Evolutionary conservation across 129 eudicot species (phyloP).

Genomic region (Lactuca sativa): DNA sequence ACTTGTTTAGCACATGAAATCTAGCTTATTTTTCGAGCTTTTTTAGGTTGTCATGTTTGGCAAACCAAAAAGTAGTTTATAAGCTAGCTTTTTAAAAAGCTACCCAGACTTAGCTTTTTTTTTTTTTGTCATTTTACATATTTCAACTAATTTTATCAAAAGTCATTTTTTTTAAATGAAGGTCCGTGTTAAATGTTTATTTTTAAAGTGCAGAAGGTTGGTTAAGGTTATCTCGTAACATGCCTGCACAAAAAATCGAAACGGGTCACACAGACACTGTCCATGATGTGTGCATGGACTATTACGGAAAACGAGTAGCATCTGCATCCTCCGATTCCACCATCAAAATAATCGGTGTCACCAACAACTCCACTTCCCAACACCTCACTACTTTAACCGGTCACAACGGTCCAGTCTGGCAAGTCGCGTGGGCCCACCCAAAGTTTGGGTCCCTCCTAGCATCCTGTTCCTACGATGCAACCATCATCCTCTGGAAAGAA

Average conservation of each 20-base stretch:
- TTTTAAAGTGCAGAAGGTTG: background rate
- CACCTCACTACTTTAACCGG: constrained; percentile 62
- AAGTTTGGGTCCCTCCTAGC: constrained; percentile 61
- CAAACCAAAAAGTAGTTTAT: too few species aligned
- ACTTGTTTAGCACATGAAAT: too few species aligned
- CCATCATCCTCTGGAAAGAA: constrained; percentile 65
- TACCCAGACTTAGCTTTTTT: too few species aligned
- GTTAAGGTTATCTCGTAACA: background rate
- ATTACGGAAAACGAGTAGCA: constrained; percentile 54
- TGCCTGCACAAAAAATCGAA: constrained; percentile 57
- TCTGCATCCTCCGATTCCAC: constrained; percentile 55
- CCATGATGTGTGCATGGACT: constrained; percentile 57
- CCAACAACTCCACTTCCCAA: constrained; percentile 51
- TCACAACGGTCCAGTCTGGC: constrained; percentile 68
- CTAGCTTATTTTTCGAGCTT: too few species aligned
- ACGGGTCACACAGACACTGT: constrained; percentile 52
- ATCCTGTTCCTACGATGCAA: constrained; percentile 64
- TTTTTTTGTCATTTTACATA: too few species aligned
- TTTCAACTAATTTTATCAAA: too few species aligned
- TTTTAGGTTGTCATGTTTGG: too few species aligned
- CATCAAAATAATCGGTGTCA: constrained; percentile 54
- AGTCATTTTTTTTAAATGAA: too few species aligned
- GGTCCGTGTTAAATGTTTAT: too few species aligned
- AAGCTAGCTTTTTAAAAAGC: too few species aligned
- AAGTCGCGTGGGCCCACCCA: constrained; percentile 59